A percentile compares a stretch with the other conserved stretches of the same genome.
phyloP scores from a whole-genome alignment of 1,284 basidiomycete species.

The Gyrodon tennesseensis region DNA sequence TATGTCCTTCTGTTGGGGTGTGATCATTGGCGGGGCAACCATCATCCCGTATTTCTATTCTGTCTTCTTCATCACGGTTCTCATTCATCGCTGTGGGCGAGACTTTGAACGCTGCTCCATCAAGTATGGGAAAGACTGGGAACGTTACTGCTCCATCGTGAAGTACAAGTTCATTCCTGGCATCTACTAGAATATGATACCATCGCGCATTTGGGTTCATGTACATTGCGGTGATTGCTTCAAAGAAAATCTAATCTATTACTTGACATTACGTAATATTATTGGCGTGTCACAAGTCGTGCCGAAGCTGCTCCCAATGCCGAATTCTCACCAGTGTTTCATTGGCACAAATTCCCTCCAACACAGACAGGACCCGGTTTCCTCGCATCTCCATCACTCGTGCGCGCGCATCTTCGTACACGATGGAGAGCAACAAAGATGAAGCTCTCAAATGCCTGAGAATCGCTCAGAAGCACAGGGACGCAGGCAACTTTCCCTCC shows the following conservation, averaged over 20 bases:
- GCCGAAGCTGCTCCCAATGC: constrained; percentile 24
- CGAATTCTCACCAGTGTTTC: constrained; percentile 37
- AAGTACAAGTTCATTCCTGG: constrained; percentile 88
- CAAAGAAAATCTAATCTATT: neutral
- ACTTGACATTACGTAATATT: neutral
- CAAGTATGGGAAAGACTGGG: constrained; percentile 98
- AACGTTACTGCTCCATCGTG: constrained; percentile 81
- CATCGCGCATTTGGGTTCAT: constrained; percentile 11
- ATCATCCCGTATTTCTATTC: constrained; percentile 96
- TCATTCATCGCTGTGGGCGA: constrained; percentile 83
- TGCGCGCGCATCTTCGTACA: constrained; percentile 17
- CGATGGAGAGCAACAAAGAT: constrained; percentile 88
- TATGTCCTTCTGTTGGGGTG: constrained; percentile 90
- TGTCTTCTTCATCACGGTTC: constrained; percentile 87
- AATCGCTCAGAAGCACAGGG: constrained; percentile 74
- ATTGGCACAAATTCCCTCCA: constrained; percentile 15
- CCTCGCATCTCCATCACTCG: constrained; percentile 19
- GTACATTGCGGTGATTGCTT: constrained; percentile 2
- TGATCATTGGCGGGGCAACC: constrained; percentile 78
- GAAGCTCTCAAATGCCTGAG: constrained; percentile 79
- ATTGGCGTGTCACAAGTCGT: constrained; percentile 21
- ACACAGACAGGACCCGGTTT: constrained; percentile 7
- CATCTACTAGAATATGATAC: constrained; percentile 51
- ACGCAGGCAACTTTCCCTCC: constrained; percentile 68
- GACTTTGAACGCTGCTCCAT: constrained; percentile 91